Evolutionary conservation across 1,284 basidiomycete species (phyloP), one percentile per base, ranked within the genome.

Genomic region (Cystobasidium sp.): DNA sequence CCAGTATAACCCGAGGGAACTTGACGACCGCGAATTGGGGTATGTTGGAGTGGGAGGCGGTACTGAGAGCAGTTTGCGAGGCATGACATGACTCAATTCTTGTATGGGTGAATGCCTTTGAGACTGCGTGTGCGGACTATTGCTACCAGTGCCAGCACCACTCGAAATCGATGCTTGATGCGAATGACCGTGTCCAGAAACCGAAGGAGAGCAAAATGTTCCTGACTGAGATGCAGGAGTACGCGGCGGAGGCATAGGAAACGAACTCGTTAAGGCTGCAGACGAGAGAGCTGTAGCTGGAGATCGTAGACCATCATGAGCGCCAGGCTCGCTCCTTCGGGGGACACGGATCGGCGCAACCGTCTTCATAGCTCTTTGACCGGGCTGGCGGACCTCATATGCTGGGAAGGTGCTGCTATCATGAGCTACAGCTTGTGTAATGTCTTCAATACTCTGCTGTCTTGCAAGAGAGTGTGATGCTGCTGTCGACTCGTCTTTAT

Each of bases 291-390:
- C 43, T 8, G 43, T 62, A 12, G 59, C 39, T 18, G 63, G 63
- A 37, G 63, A 51, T 18, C 63, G 63, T 20, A 49, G 43, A 5
- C 12, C 44, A 65, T 65, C 63, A 51, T 22, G 12, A 41, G 44
- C 12, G 20, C 49, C 31, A 18, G 64, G 31, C n/a, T 66, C 64
- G 44, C 49, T 52, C 53, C 37, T 66, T 0, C 64, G 47, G 3
- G 64, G 64, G 41, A 66, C 53, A 10, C 64, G 64, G 20, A 66
- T 66, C 1, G 64, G 64, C 6, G 64, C 64, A 12, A 63, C 61
- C 10, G 37, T 47, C n/a, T 63, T 63, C 41, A 22, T 47, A 5
- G 37, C 37, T 16, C 43, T 59, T 24, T 41, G 56, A 18, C 56
- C 56, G 4, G 56, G 14, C 39, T 59, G 37, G 39, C 56, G 46